phyloP scores from a whole-genome alignment of 139 green algal species.

The Ulvella scutata region DNA sequence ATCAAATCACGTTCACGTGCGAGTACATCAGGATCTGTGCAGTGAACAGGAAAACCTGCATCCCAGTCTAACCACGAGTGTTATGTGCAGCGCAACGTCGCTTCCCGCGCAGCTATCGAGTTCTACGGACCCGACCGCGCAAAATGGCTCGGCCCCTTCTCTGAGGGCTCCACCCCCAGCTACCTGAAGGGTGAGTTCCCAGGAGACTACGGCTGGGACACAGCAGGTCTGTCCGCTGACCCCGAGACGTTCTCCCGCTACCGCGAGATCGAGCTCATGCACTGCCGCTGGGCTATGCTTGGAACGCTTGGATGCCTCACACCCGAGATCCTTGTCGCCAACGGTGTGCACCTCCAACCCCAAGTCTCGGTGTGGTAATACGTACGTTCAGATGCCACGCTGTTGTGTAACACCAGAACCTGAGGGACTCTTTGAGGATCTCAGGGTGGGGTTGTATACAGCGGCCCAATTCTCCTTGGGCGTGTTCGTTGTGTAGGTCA shows the following conservation, averaged over 20 bases:
- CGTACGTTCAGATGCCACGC: too few species aligned
- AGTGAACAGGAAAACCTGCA: too few species aligned
- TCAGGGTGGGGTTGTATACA: too few species aligned
- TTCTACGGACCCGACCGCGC: constrained; percentile 70
- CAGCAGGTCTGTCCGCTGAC: constrained; percentile 51
- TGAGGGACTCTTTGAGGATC: too few species aligned
- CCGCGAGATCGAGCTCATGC: constrained; percentile 92
- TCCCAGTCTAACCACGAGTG: too few species aligned
- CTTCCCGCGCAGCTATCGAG: constrained; percentile 46
- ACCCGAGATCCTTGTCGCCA: constrained; percentile 16
- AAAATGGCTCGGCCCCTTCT: constrained; percentile 81
- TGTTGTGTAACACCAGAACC: too few species aligned
- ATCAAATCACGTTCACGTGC: too few species aligned
- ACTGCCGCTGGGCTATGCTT: constrained; percentile 95
- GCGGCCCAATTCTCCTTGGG: too few species aligned
- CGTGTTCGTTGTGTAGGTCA: too few species aligned
- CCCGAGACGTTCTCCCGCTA: constrained; percentile 41
- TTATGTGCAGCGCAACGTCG: constrained; percentile 14
- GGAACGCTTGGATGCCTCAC: constrained; percentile 63
- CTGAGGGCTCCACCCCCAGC: constrained; percentile 28
- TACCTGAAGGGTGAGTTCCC: constrained; percentile 36
- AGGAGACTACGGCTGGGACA: constrained; percentile 29
- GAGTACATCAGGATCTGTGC: too few species aligned
- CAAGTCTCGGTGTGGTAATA: too few species aligned
- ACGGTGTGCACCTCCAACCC: too few species aligned